These are phyloP conservation scores for Guadua angustifolia DNA, from an alignment of 176 grass and related monocot genomes.

Conservation along the genomic window DNA sequence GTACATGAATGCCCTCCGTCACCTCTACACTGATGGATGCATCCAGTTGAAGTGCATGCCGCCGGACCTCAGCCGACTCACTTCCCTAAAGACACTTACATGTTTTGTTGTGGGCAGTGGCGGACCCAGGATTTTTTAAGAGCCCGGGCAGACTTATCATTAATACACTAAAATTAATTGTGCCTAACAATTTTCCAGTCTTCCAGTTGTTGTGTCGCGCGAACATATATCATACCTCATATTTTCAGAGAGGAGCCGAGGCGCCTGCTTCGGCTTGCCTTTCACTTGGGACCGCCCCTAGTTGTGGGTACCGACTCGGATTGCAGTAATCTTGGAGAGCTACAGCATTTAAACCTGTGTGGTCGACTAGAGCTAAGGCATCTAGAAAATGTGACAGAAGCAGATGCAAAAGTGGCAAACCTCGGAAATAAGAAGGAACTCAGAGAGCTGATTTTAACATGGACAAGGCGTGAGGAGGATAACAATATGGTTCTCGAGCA, in stretches of 20 bases:
- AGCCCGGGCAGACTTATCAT: no score
- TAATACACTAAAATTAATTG: no score
- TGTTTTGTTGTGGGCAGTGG: constrained; percentile 16
- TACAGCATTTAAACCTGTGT: not conserved
- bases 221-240: no score
- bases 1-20: constrained; percentile 4
- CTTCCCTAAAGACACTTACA: constrained; percentile 9
- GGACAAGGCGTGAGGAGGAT: not conserved
- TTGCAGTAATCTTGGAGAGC: constrained; percentile 7
- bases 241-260: no score
- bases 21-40: constrained; percentile 3
- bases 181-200: no score
- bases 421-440: not conserved
- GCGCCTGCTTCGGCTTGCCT: no score
- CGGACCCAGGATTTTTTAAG: no score
- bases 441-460: not conserved
- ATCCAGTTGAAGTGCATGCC: not conserved
- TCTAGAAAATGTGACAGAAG: constrained; percentile 20
- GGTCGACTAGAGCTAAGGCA: not conserved
- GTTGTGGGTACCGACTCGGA: not conserved
- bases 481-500: not conserved
- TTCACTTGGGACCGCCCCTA: no score
- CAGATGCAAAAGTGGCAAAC: not conserved
- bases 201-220: no score
- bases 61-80: not conserved